Percentiles rank a stretch among this genome's conserved stretches.
Evolutionary conservation across 371 early-diverging fungal genomes (phyloP).

Genomic region (Apophysomyces ossiformis): DNA sequence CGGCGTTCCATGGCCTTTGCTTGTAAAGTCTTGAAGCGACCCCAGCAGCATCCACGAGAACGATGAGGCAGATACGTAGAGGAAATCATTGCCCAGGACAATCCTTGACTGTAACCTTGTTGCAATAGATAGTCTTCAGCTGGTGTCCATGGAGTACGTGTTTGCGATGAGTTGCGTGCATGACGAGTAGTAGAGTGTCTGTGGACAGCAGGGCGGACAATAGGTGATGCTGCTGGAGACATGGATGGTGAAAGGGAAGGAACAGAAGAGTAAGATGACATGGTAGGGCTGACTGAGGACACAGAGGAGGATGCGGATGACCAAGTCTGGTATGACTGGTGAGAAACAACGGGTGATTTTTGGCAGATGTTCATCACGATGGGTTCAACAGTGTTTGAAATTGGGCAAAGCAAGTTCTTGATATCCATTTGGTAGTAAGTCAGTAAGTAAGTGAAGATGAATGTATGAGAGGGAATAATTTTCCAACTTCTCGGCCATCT

Average conservation of each 20-base stretch:
- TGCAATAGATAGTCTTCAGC: constrained; percentile 43
- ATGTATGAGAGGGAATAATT: constrained; percentile 7
- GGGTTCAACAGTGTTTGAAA: background rate
- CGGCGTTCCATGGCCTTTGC: constrained; percentile 34
- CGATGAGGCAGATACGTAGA: constrained; percentile 48
- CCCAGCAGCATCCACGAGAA: constrained; percentile 52
- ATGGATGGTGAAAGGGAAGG: constrained; percentile 18
- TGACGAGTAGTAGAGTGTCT: constrained; percentile 15
- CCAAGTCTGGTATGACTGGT: constrained; percentile 17
- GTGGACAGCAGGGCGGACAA: constrained; percentile 2
- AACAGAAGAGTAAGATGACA: constrained; percentile 24
- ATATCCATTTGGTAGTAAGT: constrained; percentile 33
- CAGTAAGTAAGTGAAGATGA: background rate
- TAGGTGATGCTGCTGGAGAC: constrained; percentile 25
- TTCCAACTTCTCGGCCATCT: background rate
- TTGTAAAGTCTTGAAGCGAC: constrained; percentile 46
- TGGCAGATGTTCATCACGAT: background rate
- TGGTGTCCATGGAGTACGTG: constrained; percentile 46
- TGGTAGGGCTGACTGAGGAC: background rate
- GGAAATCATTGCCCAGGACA: constrained; percentile 52
- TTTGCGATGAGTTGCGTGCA: constrained; percentile 25
- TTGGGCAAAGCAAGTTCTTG: constrained; percentile 39
- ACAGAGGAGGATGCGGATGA: constrained; percentile 26
- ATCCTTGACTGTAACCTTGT: constrained; percentile 44
- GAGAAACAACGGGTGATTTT: constrained; percentile 16